Evolutionary conservation across 441 rosid genomes (phyloP), one percentile per base, ranked within the genome.

Genomic region (Manihot esculenta): DNA sequence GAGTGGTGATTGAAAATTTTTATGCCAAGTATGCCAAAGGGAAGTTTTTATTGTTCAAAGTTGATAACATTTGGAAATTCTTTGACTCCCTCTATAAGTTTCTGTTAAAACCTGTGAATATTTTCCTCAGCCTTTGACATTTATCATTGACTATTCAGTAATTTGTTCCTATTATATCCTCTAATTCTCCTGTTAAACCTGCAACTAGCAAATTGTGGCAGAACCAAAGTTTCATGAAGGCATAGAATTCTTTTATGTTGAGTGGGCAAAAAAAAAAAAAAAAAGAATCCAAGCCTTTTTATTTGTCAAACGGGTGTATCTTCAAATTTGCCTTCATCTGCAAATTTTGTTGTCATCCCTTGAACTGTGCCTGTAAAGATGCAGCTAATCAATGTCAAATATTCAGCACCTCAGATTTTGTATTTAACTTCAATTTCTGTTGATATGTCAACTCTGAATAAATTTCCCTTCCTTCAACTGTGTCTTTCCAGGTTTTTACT

Each of bases 401-500:
- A 63, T 63, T 62, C 11, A 27, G 60, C 7, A 47, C 7, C 14
- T 47, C 14, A 26, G 53, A 26, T 24, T 38, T 30, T 18, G 21
- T 26, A 64, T 30, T 17, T 6, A 49, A 15, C 26, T 51, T 10
- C 48, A 20, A 41, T 54, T 56, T 55, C 23, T 3, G n/a, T 53
- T 24, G 45, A 63, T 60, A 47, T 53, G 50, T 48, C 30, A 20
- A 69, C 49, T 4, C 27, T 58, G 33, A 42, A 48, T 11, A 49
- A 44, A 15, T 66, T 44, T 45, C 33, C 26, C 62, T 66, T 63
- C 64, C 41, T 38, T 58, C 10, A 54, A 26, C 10, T 47, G 35
- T 3, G 57, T 7, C 23, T 50, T 56, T 17, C 54, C 76, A 94
- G 97, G 96, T 94, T 59, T 94, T 94, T 81, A 87, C 88, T 70